Evolutionary conservation across 257 asterid genomes (phyloP), one percentile per base, ranked within the genome.

Genomic region (Plantago ovata): DNA sequence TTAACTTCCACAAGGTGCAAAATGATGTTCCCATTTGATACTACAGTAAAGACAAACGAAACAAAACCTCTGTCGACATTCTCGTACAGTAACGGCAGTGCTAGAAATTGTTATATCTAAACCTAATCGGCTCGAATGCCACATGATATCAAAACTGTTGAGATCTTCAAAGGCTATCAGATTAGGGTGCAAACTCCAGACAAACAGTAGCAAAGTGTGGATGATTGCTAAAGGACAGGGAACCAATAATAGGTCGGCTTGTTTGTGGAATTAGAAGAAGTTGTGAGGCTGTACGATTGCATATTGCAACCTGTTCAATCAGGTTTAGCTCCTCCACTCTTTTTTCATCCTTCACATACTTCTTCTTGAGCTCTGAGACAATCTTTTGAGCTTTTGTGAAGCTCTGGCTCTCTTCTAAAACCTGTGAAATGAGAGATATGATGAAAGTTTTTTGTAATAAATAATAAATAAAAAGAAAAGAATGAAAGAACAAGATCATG

Each of bases 281-380:
- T 71, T 81, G 77, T 24, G 83, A 77, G 50, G 94, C 96, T 18
- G 81, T 85, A 24, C 58, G 66, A 65, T 91, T 91, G 65, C 82
- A 96, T 69, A 85, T 95, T 15, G 96, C 96, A 52, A 91, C 95
- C 73, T 83, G 96, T 66, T 85, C 96, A 43, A 91, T 72, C 39
- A 52, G 74, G 3, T 79, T 87, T 57, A 91, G 89, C 76, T 91
- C 96, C 1, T 77, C 76, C 66, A 81, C 21, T 67, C 73, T 87
- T 56, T 68, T 84, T 7, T 80, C 80, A 66, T 91, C 86, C 23
- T 71, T 80, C 2, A 88, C 70, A 72, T 79, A 91, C 65, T 63
- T 69, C 65, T 75, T 68, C 44, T 80, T 70, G 16, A 91, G 76
- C 64, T 85, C 94, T 77, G 79, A 85, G 9, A 94, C 92, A 36